Evolutionary conservation across 345 rosid genomes (phyloP).

Genomic region (Atalantia buxifolia): DNA sequence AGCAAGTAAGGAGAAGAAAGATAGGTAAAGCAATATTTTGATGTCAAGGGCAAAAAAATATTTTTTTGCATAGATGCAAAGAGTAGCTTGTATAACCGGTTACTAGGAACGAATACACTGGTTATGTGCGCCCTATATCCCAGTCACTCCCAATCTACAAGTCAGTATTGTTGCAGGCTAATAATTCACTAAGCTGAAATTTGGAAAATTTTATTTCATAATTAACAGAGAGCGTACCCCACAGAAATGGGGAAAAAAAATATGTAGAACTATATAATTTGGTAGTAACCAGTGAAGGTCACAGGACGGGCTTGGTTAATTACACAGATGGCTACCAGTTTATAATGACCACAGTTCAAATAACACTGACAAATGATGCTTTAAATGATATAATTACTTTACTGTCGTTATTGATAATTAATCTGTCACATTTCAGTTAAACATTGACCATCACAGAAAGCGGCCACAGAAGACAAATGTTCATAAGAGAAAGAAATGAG

Average conservation of each 20-base stretch:
- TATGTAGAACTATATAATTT: background rate
- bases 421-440: background rate
- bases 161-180: background rate
- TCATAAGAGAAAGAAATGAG: background rate
- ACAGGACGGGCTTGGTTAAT: background rate
- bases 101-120: background rate
- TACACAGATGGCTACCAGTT: background rate
- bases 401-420: background rate
- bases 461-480: background rate
- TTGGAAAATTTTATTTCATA: background rate
- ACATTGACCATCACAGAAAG: background rate
- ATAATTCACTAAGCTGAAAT: background rate
- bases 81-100: background rate
- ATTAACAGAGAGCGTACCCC: background rate
- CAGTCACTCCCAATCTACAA: background rate
- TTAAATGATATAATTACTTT: background rate
- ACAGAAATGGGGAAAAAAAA: too few species aligned
- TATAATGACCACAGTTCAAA: background rate
- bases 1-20: background rate
- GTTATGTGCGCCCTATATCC: background rate
- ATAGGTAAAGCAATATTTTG: too few species aligned
- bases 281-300: background rate
- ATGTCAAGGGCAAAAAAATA: background rate
- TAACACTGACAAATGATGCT: background rate
- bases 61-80: background rate